Evolutionary conservation across 768 basidiomycete genomes (phyloP).

Genomic region (Naganishia friedmannii): DNA sequence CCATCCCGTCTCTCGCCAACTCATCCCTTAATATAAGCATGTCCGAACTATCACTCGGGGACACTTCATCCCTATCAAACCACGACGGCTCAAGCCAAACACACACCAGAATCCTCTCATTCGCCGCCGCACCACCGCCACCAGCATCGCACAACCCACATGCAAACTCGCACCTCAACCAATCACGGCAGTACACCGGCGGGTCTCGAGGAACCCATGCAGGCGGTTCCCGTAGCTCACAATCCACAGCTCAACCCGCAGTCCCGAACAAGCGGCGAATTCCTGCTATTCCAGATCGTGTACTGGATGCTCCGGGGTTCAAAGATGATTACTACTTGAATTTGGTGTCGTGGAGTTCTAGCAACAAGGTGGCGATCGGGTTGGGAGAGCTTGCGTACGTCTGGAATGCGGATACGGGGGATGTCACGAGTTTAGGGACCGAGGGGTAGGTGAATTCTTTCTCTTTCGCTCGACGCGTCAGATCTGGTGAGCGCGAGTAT

Average conservation of each 20-base stretch:
- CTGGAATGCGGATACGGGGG: slow-evolving; percentile 87
- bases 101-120: slow-evolving; percentile 69
- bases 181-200: slow-evolving; percentile 55
- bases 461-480: slow-evolving; percentile 61
- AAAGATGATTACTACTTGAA: slow-evolving; percentile 95
- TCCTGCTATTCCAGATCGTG: slow-evolving; percentile 81
- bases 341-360: slow-evolving; percentile 79
- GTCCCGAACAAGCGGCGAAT: slow-evolving; percentile 77
- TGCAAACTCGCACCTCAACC: slow-evolving; percentile 72
- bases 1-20: slow-evolving; percentile 32
- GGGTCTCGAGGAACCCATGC: slow-evolving; percentile 68
- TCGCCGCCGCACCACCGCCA: slow-evolving; percentile 71
- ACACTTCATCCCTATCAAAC: slow-evolving; percentile 37
- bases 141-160: slow-evolving; percentile 71
- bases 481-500: not conserved
- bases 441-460: slow-evolving; percentile 57
- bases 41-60: slow-evolving; percentile 38
- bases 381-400: slow-evolving; percentile 82
- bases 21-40: slow-evolving; percentile 22
- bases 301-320: slow-evolving; percentile 84
- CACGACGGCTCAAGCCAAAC: slow-evolving; percentile 24
- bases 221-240: slow-evolving; percentile 52
- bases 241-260: slow-evolving; percentile 63
- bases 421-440: slow-evolving; percentile 61
- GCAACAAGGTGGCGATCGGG: slow-evolving; percentile 84